Evolutionary conservation across 495 filamentous ascomycete species (phyloP), one percentile per base, ranked within the genome.

Genomic region (Podospora fimiseda): DNA sequence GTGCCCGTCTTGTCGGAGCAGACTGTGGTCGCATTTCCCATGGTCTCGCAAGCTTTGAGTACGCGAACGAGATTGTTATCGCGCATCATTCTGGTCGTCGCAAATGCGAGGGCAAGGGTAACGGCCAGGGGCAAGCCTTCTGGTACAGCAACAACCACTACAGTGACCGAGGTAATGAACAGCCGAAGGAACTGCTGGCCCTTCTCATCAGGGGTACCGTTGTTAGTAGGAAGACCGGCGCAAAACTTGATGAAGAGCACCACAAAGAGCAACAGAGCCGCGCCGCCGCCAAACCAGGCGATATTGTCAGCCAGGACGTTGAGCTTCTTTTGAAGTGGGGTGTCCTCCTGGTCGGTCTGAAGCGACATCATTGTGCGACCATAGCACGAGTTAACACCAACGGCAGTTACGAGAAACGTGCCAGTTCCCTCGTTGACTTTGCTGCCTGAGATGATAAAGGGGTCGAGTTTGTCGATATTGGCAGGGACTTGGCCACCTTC

Each of bases 1-100:
- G 92, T 97, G 43, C 92, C 92, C 0, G 92, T 97, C 68, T 97
- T 97, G 73, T 97, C 92, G 2, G 92, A 95, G 70, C 92, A 97
- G 33, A 97, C 86, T 1, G 89, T 92, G 0, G 91, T 96, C 1
- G 92, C 92, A 67, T 96, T 96, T 11, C 92, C 92, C 92, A 97
- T 97, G 2, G 91, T 94, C 69, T 97, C 92, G 68, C 92, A 97
- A 20, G 92, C 90, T 58, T 89, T 84, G 16, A 97, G 74, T 33
- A 90, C 79, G 38, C 92, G 88, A 27, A 97, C 92, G 42, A 97
- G 68, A 56, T 96, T 96, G 70, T 95, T 94, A 59, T 96, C 92
- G 63, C 88, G 92, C 48, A 95, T 76, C 92, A 97, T 97, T 15
- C 90, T 78, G 18, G 85, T 96, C 1, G 92, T 97, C 9, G 92